Conservation (phyloP, 768 basidiomycete species). For the Sarcodon sp. region DNA sequence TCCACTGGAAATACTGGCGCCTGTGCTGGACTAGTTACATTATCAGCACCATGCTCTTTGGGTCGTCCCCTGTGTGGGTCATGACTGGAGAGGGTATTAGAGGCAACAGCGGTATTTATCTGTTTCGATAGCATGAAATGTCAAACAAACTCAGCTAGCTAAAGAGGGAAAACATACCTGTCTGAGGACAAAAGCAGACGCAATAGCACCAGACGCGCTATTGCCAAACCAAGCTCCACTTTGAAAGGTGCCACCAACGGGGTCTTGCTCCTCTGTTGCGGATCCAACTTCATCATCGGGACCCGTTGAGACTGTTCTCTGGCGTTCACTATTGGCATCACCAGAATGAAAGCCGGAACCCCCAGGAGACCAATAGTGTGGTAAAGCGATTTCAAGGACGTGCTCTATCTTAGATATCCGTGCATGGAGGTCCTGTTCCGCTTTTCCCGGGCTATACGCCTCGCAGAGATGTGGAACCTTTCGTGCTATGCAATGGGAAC, state of each 20-base stretch:
- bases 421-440: conserved; percentile 68
- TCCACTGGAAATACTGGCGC: no score
- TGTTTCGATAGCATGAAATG: conserved; percentile 7
- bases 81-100: no score
- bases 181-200: conserved; percentile 66
- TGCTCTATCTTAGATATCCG: conserved; percentile 69
- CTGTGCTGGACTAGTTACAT: no score
- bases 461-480: conserved; percentile 84
- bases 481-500: conserved; percentile 68
- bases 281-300: conserved; percentile 59
- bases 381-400: conserved; percentile 68
- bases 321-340: conserved; percentile 16
- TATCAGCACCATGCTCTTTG: no score
- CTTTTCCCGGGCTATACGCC: conserved; percentile 79
- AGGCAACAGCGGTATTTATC: not conserved
- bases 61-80: no score
- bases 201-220: conserved; percentile 74
- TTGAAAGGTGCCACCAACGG: conserved; percentile 64
- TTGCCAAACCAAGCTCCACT: conserved; percentile 82
- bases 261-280: conserved; percentile 68
- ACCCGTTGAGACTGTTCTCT: conserved; percentile 33
- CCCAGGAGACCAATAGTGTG: conserved; percentile 49
- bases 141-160: conserved; percentile 4
- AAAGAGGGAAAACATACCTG: conserved; percentile 34
- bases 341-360: conserved; percentile 15